Evolutionary conservation across 768 basidiomycete genomes (phyloP).

Genomic region (Phylloporus arenicola): DNA sequence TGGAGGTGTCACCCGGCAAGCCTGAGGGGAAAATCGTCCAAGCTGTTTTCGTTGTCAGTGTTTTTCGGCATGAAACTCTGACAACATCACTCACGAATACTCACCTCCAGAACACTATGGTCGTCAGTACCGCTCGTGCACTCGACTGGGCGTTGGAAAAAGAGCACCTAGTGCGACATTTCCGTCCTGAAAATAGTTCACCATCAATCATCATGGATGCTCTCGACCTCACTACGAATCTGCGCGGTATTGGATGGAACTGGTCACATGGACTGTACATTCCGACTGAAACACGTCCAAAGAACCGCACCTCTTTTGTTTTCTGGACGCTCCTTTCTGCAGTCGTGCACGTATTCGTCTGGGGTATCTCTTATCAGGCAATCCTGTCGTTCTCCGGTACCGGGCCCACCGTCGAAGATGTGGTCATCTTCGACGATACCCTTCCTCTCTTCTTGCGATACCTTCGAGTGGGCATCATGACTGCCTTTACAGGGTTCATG

Average conservation of each 20-base stretch:
- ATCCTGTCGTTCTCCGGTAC: constrained; percentile 41
- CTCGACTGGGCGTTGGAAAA: constrained; percentile 15
- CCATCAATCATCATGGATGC: constrained; percentile 31
- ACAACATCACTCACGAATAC: background rate
- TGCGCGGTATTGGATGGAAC: constrained; percentile 59
- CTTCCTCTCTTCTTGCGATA: constrained; percentile 25
- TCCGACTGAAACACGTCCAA: constrained; percentile 37
- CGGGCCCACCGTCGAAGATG: constrained; percentile 1
- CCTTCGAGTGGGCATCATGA: constrained; percentile 39
- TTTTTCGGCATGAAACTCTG: background rate
- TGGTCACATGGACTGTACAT: constrained; percentile 39
- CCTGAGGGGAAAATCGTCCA: constrained; percentile 4
- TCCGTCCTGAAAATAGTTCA: constrained; percentile 4
- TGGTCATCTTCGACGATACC: constrained; percentile 28
- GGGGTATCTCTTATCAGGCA: constrained; percentile 43
- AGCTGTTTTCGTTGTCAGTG: constrained; percentile 9
- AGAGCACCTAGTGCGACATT: constrained; percentile 11
- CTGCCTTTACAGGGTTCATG: constrained; percentile 38
- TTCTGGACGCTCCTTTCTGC: constrained; percentile 31
- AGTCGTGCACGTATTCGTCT: constrained; percentile 33
- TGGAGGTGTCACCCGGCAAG: constrained; percentile 9
- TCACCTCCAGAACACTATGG: constrained; percentile 12
- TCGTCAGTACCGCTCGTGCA: constrained; percentile 6
- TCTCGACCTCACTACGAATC: constrained; percentile 44
- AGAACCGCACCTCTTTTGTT: constrained; percentile 36